Conservation (phyloP, 768 basidiomycete genomes). For the Clitopilus hobsonii region DNA sequence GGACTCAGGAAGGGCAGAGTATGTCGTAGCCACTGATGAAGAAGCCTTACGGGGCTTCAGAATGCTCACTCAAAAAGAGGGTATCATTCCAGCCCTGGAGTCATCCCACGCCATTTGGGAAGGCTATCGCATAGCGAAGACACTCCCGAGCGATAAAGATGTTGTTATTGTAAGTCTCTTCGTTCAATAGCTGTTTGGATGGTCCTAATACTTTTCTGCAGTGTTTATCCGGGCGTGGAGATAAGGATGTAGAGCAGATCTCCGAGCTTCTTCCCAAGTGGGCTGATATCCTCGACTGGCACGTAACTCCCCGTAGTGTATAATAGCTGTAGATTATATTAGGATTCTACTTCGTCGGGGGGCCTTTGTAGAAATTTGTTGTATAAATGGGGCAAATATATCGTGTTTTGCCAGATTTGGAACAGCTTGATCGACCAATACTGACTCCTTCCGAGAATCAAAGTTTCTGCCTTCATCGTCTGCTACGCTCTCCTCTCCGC, state of each 20-base stretch:
- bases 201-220: slow-evolving; percentile 22
- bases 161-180: slow-evolving; percentile 74
- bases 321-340: slow-evolving; percentile 1
- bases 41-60: slow-evolving; percentile 91
- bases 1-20: slow-evolving; percentile 90
- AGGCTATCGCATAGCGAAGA: slow-evolving; percentile 79
- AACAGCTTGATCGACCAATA: slow-evolving; percentile 7
- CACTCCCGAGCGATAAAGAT: slow-evolving; percentile 77
- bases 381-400: neutral
- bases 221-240: slow-evolving; percentile 94
- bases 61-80: slow-evolving; percentile 87
- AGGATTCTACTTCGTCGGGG: neutral
- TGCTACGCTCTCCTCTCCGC: neutral
- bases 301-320: slow-evolving; percentile 46
- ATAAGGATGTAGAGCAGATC: slow-evolving; percentile 98
- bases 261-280: slow-evolving; percentile 93
- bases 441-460: slow-evolving; percentile 1
- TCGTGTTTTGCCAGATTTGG: slow-evolving; percentile 8
- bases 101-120: slow-evolving; percentile 97
- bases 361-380: neutral
- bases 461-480: neutral
- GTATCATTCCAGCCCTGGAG: slow-evolving; percentile 98
- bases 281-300: slow-evolving; percentile 94
- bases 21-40: slow-evolving; percentile 90
- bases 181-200: neutral